Base-by-base conservation (phyloP, 345 rosid species). In the Gossypium stocksii region DNA sequence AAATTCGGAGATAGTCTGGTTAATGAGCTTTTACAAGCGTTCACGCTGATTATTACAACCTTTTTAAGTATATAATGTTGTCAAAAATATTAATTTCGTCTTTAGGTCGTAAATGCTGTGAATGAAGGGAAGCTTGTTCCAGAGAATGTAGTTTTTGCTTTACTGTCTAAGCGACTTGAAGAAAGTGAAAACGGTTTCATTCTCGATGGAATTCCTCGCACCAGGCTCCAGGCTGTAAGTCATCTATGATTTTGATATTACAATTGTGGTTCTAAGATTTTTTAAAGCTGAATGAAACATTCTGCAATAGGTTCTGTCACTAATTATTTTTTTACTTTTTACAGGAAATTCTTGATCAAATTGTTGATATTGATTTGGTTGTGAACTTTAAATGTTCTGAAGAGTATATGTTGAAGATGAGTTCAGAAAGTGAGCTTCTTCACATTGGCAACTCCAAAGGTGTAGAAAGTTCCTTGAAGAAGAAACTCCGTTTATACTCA, bases 131-230 rank as follows among this genome's bases (percentile, higher is more conserved):
- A 85, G 84, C 82, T 89, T 71, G 95, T 92, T 62, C 87, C 92
- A 1, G 91, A 91, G 80, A 87, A 86, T 70, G 88, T 91, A 27
- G 85, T 94, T 15, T 94, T 94, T 75, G 86, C 90, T 6, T 70
- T 94, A 79, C 74, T 94, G 70, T 89, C 97, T 22, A 89, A 85
- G 89, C 85, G 98, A 83, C 86, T 90, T 59, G 94, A 94, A 72
- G 93, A 94, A 78, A 96, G 99, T 14, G 98, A 95, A 83, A 88
- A 80, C 16, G 99, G 99, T 64, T 95, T 95, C 85, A 90, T 95
- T 80, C 88, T 95, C 43, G 98, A 95, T 74, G 98, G 99, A 7
- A 84, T 95, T 81, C 99, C 99, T 59, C 91, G 93, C 27, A 90
- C 96, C 17, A 86, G 87, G 75, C 25, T 79, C 51, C 99, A 95